A percentile compares a stretch with the other conserved stretches of the same genome.
Conservation (phyloP, 2,329 filamentous ascomycete species). For the Penicillium sp. region DNA sequence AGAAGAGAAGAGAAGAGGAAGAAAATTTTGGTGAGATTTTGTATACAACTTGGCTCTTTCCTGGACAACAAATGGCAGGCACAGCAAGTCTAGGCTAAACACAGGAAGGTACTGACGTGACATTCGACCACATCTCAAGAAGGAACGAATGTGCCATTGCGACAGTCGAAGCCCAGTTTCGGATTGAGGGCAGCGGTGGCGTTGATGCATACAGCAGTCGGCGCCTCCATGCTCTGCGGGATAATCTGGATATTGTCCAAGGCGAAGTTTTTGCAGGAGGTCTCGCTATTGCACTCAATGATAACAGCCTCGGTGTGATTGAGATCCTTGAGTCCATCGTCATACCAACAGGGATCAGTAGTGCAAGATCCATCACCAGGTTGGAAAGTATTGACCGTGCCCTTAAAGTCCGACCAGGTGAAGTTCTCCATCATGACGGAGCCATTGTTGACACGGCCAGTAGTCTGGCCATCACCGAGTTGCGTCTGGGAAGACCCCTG, state of each 20-base stretch:
- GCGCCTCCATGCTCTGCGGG: slow-evolving; percentile 33
- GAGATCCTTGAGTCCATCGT: slow-evolving; percentile 42
- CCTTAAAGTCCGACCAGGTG: slow-evolving; percentile 46
- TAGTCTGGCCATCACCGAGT: slow-evolving; percentile 26
- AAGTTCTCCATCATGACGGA: slow-evolving; percentile 50
- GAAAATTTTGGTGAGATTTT: neutral
- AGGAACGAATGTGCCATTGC: slow-evolving; percentile 38
- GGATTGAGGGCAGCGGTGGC: slow-evolving; percentile 40
- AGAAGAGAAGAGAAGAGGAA: neutral
- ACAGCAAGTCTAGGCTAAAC: neutral
- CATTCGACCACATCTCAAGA: neutral
- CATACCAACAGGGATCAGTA: slow-evolving; percentile 51
- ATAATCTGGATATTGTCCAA: slow-evolving; percentile 38
- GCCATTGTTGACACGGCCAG: slow-evolving; percentile 41
- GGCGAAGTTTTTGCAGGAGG: slow-evolving; percentile 44
- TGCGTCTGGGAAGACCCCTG: slow-evolving; percentile 40
- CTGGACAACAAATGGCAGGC: neutral
- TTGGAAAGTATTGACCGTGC: slow-evolving; percentile 47
- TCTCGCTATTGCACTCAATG: slow-evolving; percentile 47
- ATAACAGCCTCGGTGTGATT: slow-evolving; percentile 49
- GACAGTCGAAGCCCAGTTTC: slow-evolving; percentile 39
- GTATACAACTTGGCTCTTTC: neutral
- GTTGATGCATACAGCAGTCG: slow-evolving; percentile 43
- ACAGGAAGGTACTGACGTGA: neutral
- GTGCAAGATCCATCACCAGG: slow-evolving; percentile 51